Evolutionary conservation across 2,329 filamentous ascomycete genomes (phyloP), one percentile per base, ranked within the genome.

Genomic region (Passalora sequoiae): DNA sequence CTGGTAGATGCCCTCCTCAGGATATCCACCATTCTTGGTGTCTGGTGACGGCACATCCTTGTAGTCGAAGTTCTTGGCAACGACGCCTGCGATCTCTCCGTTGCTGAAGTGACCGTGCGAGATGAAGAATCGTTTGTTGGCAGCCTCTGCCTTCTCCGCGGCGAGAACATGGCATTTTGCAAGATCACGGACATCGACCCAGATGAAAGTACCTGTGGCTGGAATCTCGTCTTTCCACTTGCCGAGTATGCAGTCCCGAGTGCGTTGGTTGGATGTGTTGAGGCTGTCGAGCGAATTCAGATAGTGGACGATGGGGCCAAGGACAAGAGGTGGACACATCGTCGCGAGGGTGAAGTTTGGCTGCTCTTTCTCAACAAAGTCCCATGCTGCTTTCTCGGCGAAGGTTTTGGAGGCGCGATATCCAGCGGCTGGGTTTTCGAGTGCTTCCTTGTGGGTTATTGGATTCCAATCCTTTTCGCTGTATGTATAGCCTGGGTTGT

Each of bases 221-320:
- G 75, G 70, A 4, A 85, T 71, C 13, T 72, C 69, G 1, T 75
- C 66, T 51, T 77, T 80, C 62, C 69, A 75, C 46, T 76, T 74
- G 15, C 84, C 84, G 5, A 71, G 74, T 19, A 83, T 72, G 39
- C 84, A 65, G 49, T 81, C 73, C 9, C 76, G 69, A 43, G 87
- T 74, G 10, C 81, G 76, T 52, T 80, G 74, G 60, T 87, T 88
- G 12, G 83, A 86, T 1, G 83, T 85, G 66, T 89, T 89, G 50
- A 89, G 68, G 1, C 69, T 68, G n/a, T 78, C 74, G 1, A 85
- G 69, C 13, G 70, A 75, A 47, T 80, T 74, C 2, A 88, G 70
- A 52, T 80, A 79, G 53, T 83, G 74, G 4, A 71, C 69, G 27
- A 74, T 68, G 0, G 73, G 73, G 1, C 73, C 73, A 37, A 70